phyloP scores from a whole-genome alignment of 2,329 filamentous ascomycete genomes.

The Penicillium sp. region DNA sequence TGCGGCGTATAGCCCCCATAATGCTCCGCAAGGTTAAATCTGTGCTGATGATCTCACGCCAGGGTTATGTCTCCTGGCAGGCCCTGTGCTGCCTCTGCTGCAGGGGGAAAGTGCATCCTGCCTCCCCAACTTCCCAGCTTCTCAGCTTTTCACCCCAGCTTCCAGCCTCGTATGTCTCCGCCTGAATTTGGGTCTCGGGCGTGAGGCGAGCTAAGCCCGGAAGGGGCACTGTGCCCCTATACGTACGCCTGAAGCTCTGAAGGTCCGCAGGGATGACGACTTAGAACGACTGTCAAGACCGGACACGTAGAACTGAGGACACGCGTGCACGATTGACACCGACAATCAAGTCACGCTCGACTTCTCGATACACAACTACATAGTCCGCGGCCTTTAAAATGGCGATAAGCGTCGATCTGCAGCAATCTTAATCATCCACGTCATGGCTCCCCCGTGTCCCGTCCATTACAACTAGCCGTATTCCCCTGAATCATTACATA shows the following conservation, averaged over 20 bases:
- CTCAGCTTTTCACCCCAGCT: not conserved
- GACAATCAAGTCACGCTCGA: not conserved
- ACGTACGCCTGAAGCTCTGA: not conserved
- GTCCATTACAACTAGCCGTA: not conserved
- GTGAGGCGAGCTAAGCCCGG: not conserved
- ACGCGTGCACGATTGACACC: not conserved
- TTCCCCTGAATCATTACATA: not conserved
- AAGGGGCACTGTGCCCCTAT: not conserved
- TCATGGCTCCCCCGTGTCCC: conserved; percentile 8
- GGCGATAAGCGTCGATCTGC: conserved; percentile 14
- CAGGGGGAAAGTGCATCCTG: not conserved
- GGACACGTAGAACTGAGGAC: not conserved
- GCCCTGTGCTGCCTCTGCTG: not conserved
- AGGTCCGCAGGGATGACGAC: conserved; percentile 8
- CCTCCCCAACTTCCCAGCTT: not conserved
- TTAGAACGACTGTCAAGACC: conserved; percentile 5
- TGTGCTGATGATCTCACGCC: conserved; percentile 13
- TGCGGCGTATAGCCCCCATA: not conserved
- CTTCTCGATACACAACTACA: not conserved
- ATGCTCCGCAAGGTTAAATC: conserved; percentile 14
- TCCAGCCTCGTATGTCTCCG: not conserved
- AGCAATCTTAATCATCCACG: conserved; percentile 20
- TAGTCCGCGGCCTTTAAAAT: conserved; percentile 1
- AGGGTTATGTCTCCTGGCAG: conserved; percentile 5
- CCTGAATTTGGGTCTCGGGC: not conserved